Evolutionary conservation across 1,139 yeast genomes (phyloP).

Genomic region (Hyphopichia wangnamkhiaoensis): DNA sequence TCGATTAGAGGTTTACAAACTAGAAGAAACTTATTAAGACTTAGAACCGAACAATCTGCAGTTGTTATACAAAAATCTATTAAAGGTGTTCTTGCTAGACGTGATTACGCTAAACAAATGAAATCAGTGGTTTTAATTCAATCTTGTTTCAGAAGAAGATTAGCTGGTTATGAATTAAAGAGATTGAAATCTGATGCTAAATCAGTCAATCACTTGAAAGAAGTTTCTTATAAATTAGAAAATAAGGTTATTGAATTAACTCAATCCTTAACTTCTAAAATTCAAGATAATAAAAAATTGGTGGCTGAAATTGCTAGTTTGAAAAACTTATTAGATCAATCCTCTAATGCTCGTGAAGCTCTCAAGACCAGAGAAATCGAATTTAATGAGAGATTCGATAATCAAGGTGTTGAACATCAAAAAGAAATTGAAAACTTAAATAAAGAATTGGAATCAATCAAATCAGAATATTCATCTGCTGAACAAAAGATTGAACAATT

Average conservation of each 20-base stretch:
- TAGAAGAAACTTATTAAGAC: constrained; percentile 46
- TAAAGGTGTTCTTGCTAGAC: constrained; percentile 59
- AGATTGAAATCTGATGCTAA: constrained; percentile 80
- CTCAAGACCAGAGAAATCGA: constrained; percentile 59
- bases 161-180: constrained; percentile 67
- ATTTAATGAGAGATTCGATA: constrained; percentile 47
- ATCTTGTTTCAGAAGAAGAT: constrained; percentile 72
- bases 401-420: constrained; percentile 49
- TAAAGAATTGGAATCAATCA: constrained; percentile 56
- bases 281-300: constrained; percentile 77
- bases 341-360: constrained; percentile 57
- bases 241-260: constrained; percentile 95
- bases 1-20: constrained; percentile 67
- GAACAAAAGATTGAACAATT: constrained; percentile 63
- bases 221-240: constrained; percentile 89
- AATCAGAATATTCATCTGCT: constrained; percentile 62
- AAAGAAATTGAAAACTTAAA: constrained; percentile 54
- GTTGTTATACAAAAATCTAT: constrained; percentile 65
- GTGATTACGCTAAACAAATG: constrained; percentile 37
- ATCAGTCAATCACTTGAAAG: constrained; percentile 85
- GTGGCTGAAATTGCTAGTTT: constrained; percentile 59
- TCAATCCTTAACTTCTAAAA: constrained; percentile 74
- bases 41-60: constrained; percentile 65
- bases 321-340: constrained; percentile 57
- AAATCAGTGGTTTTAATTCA: constrained; percentile 72